These are phyloP conservation scores for Paramecium caudatum DNA, from an alignment of 73 alveolate species.

Conservation along the genomic window DNA sequence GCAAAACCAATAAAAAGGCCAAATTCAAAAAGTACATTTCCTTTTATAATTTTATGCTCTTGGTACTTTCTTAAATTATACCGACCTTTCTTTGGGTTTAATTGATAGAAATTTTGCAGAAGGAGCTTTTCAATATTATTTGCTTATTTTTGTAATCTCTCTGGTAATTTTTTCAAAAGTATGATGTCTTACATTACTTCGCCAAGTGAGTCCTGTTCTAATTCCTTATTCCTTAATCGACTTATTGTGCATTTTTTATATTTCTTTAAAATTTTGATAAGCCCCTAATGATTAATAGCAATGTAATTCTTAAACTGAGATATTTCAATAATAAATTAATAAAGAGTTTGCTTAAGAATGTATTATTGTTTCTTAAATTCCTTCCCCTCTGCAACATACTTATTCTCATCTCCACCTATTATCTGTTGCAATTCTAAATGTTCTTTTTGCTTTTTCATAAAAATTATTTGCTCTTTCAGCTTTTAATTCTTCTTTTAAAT, in stretches of 20 bases:
- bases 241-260: constrained; percentile 6
- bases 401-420: not conserved
- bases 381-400: not conserved
- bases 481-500: not conserved
- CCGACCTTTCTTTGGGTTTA: constrained; percentile 41
- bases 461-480: not conserved
- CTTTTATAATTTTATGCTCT: not conserved
- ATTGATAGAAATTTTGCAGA: not conserved
- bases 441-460: constrained; percentile 17
- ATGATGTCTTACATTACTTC: not conserved
- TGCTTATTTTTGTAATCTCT: not conserved
- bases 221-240: constrained; percentile 20
- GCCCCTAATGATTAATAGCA: not conserved
- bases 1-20: constrained; percentile 56
- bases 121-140: not conserved
- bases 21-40: constrained; percentile 4
- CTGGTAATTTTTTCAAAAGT: not conserved
- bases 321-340: constrained; percentile 38
- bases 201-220: not conserved
- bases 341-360: constrained; percentile 49
- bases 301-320: not conserved
- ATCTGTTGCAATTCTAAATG: not conserved
- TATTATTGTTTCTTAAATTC: constrained; percentile 13
- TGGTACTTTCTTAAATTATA: constrained; percentile 36
- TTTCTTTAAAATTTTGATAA: constrained; percentile 47